These are phyloP conservation scores for Suhomyces xylopsoci DNA, from an alignment of 805 yeast species.

Conservation along the genomic window DNA sequence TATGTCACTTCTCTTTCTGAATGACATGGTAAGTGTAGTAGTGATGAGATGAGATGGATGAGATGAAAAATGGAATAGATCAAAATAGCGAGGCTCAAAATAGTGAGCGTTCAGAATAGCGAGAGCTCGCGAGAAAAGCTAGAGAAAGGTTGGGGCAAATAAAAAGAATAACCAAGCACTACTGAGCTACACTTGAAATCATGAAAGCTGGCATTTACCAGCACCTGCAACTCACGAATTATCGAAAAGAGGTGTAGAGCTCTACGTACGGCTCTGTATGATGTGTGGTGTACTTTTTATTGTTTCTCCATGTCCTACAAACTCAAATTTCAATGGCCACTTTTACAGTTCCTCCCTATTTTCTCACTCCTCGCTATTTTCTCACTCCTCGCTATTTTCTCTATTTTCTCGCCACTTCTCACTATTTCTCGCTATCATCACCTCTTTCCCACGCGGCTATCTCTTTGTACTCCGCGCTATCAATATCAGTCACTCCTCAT, in stretches of 20 bases:
- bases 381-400: neutral
- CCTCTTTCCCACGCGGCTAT: neutral
- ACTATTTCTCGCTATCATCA: too few relatives aligned
- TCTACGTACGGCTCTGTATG: too few relatives aligned
- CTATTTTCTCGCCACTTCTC: too few relatives aligned
- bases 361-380: neutral
- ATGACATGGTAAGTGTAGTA: constrained; percentile 31
- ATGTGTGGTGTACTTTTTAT: too few relatives aligned
- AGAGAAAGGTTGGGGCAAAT: neutral
- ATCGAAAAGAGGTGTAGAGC: too few relatives aligned
- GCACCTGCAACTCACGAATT: too few relatives aligned
- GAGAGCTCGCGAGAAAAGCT: neutral
- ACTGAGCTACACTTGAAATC: neutral
- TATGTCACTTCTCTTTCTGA: constrained; percentile 41
- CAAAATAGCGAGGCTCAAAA: neutral
- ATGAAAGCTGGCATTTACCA: too few relatives aligned
- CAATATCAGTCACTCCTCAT: neutral
- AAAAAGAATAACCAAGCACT: too few relatives aligned
- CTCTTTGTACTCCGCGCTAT: neutral
- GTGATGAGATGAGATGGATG: neutral
- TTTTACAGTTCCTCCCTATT: too few relatives aligned
- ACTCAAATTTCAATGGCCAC: too few relatives aligned
- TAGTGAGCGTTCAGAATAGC: too few relatives aligned
- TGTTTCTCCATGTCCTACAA: too few relatives aligned
- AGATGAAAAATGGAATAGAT: neutral